Conservation (phyloP, 2,329 filamentous ascomycete species). For the Capronia americana region DNA sequence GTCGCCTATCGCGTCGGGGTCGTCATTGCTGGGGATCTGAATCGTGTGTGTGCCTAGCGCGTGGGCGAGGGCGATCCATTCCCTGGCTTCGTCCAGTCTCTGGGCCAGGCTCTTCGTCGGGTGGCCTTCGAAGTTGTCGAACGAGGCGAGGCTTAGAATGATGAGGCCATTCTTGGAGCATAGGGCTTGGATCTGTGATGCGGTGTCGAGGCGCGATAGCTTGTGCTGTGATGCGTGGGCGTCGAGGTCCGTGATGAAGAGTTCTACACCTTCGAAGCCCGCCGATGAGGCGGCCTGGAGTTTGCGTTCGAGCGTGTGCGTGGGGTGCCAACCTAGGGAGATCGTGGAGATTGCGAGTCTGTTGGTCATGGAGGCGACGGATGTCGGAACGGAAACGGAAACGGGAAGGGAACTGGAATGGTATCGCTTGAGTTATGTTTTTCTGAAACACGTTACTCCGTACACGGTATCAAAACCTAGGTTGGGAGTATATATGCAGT, state of each 20-base stretch:
- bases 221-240: slow-evolving; percentile 59
- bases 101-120: slow-evolving; percentile 38
- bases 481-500: too few relatives aligned
- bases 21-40: slow-evolving; percentile 45
- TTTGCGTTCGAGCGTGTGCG: slow-evolving; percentile 69
- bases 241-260: slow-evolving; percentile 77
- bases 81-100: slow-evolving; percentile 41
- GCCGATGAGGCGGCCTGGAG: slow-evolving; percentile 69
- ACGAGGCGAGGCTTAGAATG: slow-evolving; percentile 46
- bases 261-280: slow-evolving; percentile 72
- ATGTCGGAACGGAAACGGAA: too few relatives aligned
- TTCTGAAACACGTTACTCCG: too few relatives aligned
- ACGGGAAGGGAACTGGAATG: too few relatives aligned
- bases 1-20: slow-evolving; percentile 40
- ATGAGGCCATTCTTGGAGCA: slow-evolving; percentile 43
- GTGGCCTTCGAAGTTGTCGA: slow-evolving; percentile 49
- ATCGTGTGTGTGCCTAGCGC: slow-evolving; percentile 42
- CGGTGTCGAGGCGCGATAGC: slow-evolving; percentile 63
- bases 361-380: background rate
- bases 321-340: slow-evolving; percentile 73
- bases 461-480: too few relatives aligned
- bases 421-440: too few relatives aligned
- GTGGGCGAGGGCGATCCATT: slow-evolving; percentile 44
- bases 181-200: slow-evolving; percentile 62
- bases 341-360: slow-evolving; percentile 70